Base-by-base conservation (phyloP, 192 early-diverging fungal genomes). In the Chytriomyces sp. region DNA sequence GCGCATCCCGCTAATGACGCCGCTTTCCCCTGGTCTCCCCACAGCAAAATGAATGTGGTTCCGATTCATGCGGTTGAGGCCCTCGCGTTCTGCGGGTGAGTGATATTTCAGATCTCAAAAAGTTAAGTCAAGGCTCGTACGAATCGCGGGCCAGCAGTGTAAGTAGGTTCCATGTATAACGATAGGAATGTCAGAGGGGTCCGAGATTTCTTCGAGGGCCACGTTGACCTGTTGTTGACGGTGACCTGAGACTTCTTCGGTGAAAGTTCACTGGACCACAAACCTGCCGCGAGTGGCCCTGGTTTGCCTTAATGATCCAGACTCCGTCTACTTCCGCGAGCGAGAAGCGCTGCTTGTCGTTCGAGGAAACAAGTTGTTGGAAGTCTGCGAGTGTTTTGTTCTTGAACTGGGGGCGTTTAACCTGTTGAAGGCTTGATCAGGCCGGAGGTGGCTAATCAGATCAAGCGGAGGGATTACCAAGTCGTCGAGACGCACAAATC, bases 1-100 rank as follows among this genome's bases (percentile, higher is more conserved):
- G 19, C 94, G 77, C 90, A 98, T 94, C 3, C 91, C 89, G 56
- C 82, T 93, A 59, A 89, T 90, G 17, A 95, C 93, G 12, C 77
- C 83, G 19, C 75, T 41, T 33, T 91, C 90, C 2, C 88, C 89
- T 3, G 77, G 85, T 60, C 85, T 74, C 0, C 93, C 93, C 3
- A 81, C 59, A 1, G 94, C 92, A 78, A 93, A 92, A 70, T 98
- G 96, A 59, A 98, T 94, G 80, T 98, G 94, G 34, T 91, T 93
- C 41, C 96, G 86, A 33, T 49, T 59, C 94, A 98, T 98, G 36
- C 71, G 79, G 5, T 78, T 86, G 34, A 96, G 81, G 5, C 94
- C 65, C 55, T 68, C 32, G 6, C 14, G 37, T 68, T 68, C 65
- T 55, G 32, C 5, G 17, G 22, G n/a, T 3, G 26, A 7, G 52